These are phyloP conservation scores for Candida sp. DNA, from an alignment of 1,139 yeast genomes.

Conservation along the genomic window DNA sequence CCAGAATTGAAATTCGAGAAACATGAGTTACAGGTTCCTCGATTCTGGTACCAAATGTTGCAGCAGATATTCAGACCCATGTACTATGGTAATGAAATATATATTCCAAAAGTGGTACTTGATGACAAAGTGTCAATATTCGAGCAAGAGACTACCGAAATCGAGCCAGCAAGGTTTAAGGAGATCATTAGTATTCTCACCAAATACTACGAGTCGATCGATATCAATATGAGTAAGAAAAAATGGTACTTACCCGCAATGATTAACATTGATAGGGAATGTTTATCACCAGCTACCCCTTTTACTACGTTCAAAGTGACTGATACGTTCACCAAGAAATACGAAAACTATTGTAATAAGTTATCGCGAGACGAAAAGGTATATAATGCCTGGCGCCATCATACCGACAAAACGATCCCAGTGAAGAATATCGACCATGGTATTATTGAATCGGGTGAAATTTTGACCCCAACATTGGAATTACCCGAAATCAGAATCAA, in stretches of 20 bases:
- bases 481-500: not conserved
- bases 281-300: not conserved
- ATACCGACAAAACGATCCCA: not conserved
- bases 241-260: not conserved
- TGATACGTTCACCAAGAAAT: not conserved
- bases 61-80: conserved; percentile 1
- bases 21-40: not conserved
- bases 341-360: not conserved
- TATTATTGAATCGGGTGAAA: not conserved
- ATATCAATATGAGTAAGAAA: not conserved
- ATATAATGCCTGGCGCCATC: not conserved
- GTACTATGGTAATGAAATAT: conserved; percentile 1
- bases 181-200: not conserved
- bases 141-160: not conserved
- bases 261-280: not conserved
- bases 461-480: not conserved
- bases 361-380: not conserved
- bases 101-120: not conserved
- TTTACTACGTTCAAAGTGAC: conserved; percentile 1
- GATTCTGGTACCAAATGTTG: conserved; percentile 2
- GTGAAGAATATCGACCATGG: conserved; percentile 2
- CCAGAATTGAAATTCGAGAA: not conserved
- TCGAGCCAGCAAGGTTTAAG: not conserved
- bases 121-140: not conserved
- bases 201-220: not conserved